phyloP scores from a whole-genome alignment of 352 stramenopile species.

The Globisporangium ultimum region DNA sequence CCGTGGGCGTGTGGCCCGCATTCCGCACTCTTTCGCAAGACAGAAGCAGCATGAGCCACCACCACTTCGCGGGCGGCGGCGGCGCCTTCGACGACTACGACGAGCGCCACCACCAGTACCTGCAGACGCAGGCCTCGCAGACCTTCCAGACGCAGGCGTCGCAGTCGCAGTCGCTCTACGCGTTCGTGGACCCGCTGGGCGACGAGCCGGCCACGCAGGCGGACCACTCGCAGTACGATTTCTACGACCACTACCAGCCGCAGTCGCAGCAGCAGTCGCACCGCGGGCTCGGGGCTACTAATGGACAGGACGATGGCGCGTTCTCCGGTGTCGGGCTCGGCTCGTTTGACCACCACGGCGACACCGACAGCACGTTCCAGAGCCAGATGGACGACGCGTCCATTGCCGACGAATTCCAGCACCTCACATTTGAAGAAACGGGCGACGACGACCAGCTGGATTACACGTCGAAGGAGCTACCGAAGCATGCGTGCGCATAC shows the following conservation, averaged over 20 bases:
- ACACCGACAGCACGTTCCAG: conserved; percentile 25
- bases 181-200: conserved; percentile 60
- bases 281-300: background rate
- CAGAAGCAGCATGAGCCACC: conserved; percentile 7
- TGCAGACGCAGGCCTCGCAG: conserved; percentile 44
- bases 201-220: conserved; percentile 30
- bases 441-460: conserved; percentile 70
- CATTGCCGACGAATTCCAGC: conserved; percentile 49
- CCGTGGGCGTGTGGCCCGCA: background rate
- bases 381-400: conserved; percentile 36
- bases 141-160: conserved; percentile 46
- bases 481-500: conserved; percentile 94
- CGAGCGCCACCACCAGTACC: conserved; percentile 31
- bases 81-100: conserved; percentile 45
- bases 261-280: conserved; percentile 7
- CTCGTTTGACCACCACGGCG: conserved; percentile 17
- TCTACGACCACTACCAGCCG: conserved; percentile 66
- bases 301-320: background rate
- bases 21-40: conserved; percentile 2
- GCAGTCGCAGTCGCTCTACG: conserved; percentile 44
- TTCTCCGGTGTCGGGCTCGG: conserved; percentile 8
- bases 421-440: conserved; percentile 68
- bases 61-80: conserved; percentile 1
- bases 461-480: conserved; percentile 74
- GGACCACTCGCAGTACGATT: conserved; percentile 33